Conservation (phyloP, 495 filamentous ascomycete genomes). For the Astrocystis sublimbata region DNA sequence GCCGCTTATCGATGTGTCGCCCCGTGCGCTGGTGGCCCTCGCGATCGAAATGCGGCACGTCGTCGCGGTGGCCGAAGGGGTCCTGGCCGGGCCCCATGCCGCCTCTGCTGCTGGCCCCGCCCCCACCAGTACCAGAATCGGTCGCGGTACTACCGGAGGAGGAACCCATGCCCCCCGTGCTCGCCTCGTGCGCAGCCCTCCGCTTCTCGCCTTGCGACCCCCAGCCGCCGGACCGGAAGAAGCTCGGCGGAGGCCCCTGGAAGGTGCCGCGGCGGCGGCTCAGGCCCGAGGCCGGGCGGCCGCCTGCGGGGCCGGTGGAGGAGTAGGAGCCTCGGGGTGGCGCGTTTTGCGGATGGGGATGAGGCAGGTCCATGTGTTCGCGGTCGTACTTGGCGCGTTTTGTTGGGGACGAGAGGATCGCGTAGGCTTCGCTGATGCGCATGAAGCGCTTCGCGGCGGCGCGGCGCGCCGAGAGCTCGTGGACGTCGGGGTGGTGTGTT, state of each 20-base stretch:
- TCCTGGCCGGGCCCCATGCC: constrained; percentile 52
- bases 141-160: constrained; percentile 47
- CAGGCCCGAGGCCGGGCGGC: constrained; percentile 75
- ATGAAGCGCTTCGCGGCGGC: constrained; percentile 74
- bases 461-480: constrained; percentile 66
- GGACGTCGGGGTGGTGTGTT: constrained; percentile 89
- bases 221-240: constrained; percentile 79
- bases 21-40: constrained; percentile 62
- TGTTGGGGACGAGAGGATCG: constrained; percentile 65
- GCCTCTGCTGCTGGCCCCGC: constrained; percentile 13
- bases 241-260: constrained; percentile 84
- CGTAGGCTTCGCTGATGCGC: constrained; percentile 83
- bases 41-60: constrained; percentile 66
- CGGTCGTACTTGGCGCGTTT: constrained; percentile 81
- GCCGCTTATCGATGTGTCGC: constrained; percentile 41
- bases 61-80: constrained; percentile 60
- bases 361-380: constrained; percentile 51
- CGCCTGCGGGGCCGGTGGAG: constrained; percentile 59
- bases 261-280: constrained; percentile 73
- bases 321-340: constrained; percentile 44
- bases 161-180: constrained; percentile 37
- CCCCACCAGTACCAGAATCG: constrained; percentile 41
- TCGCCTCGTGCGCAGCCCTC: constrained; percentile 43
- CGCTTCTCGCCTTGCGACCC: constrained; percentile 54
- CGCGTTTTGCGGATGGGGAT: constrained; percentile 27